Percentiles rank a stretch among this genome's conserved stretches.
phyloP scores from a whole-genome alignment of 2,329 filamentous ascomycete species.

The Geosmithia putterillii region DNA sequence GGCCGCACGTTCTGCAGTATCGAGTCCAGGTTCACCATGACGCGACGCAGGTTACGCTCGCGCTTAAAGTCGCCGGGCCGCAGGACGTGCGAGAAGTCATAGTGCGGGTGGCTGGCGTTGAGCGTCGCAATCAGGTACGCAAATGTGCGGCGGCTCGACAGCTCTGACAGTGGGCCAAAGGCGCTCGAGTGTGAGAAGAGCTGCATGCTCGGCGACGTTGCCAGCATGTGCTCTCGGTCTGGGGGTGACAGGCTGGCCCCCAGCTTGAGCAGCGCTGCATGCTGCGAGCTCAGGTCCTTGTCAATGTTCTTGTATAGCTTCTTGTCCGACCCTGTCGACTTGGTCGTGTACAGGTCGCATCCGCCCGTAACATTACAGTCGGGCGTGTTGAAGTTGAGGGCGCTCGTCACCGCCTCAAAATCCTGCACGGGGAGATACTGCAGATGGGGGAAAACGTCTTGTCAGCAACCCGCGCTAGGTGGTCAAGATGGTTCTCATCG shows the following conservation, averaged over 20 bases:
- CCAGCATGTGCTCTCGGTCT: constrained; percentile 57
- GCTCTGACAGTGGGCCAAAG: constrained; percentile 81
- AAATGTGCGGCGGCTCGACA: constrained; percentile 81
- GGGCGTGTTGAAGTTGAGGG: constrained; percentile 89
- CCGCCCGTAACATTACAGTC: constrained; percentile 87
- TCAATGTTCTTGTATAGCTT: constrained; percentile 96
- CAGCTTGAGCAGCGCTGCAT: constrained; percentile 76
- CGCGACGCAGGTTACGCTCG: constrained; percentile 64
- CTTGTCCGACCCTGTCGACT: constrained; percentile 89
- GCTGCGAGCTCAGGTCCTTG: constrained; percentile 78
- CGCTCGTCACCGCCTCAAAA: constrained; percentile 82
- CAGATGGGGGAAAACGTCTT: background rate
- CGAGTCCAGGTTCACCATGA: constrained; percentile 80
- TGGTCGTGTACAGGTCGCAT: constrained; percentile 95
- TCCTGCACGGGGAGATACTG: constrained; percentile 87
- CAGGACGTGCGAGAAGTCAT: constrained; percentile 90
- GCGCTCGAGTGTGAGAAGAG: constrained; percentile 72
- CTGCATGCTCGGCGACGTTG: constrained; percentile 46
- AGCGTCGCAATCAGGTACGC: constrained; percentile 93
- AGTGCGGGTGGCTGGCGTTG: constrained; percentile 82
- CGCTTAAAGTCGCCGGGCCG: constrained; percentile 82
- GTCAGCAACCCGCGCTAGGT: too few relatives aligned
- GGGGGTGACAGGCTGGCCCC: constrained; percentile 82
- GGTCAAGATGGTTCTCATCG: too few relatives aligned
- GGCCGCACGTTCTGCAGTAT: constrained; percentile 80